Evolutionary conservation across 1,139 yeast genomes (phyloP), one percentile per base, ranked within the genome.

Genomic region (Debaryomyces nepalensis): DNA sequence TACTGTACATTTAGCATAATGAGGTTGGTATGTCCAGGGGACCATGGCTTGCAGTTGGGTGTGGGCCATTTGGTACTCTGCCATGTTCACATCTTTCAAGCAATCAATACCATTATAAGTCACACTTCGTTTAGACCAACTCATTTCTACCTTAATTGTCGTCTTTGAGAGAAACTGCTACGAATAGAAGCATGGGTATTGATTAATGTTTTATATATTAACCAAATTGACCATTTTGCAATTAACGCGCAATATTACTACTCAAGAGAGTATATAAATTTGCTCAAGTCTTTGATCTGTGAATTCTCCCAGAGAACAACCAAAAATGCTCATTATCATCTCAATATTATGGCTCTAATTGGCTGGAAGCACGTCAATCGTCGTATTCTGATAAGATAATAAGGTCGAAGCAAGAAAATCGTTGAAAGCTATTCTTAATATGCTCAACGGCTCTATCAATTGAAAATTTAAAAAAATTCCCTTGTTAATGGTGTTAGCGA

Each of bases 101-200:
- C 83, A 79, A 59, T 78, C 77, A 47, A 75, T 57, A 0, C 79
- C 81, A 15, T 73, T 52, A 52, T 51, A 66, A 9, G 46, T 43
- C 1, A 59, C 68, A 18, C 24, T 22, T 7, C 40, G 37, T 26
- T 37, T 36, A 18, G 11, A 26, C 16, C 22, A 30, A 18, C 26
- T 16, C 43, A 36, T 40, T 9, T 30, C 15, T n/a, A n/a, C n/a
- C n/a, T n/a, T n/a, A n/a, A n/a, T n/a, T n/a, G n/a, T n/a, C n/a
- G n/a, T n/a, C n/a, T n/a, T n/a, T n/a, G n/a, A n/a, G 23, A 21
- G 6, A 21, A 21, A 7, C 9, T 21, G 9, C 23, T 7, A 21
- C 23, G 23, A 21, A 21, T n/a, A n/a, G n/a, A n/a, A n/a, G n/a
- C n/a, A n/a, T n/a, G n/a, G n/a, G n/a, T n/a, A n/a, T n/a, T n/a